These are phyloP conservation scores for Sphaceloma murrayae DNA, from an alignment of 2,329 filamentous ascomycete species.

Conservation along the genomic window DNA sequence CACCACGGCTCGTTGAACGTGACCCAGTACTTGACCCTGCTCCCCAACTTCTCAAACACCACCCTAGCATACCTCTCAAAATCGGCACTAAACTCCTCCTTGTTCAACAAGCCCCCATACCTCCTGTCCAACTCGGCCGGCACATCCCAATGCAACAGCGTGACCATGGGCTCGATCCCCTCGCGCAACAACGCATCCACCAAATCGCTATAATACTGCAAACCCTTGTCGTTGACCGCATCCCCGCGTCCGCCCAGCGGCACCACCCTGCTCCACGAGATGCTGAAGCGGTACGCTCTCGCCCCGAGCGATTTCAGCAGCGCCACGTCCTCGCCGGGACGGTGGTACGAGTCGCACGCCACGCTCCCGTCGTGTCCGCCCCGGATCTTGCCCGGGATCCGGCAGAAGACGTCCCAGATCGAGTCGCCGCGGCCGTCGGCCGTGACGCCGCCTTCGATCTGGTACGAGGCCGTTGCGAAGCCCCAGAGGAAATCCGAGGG, in stretches of 20 bases:
- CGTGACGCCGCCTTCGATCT: conserved; percentile 68
- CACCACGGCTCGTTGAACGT: conserved; percentile 81
- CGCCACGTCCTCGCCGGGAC: conserved; percentile 64
- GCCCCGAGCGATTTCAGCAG: conserved; percentile 66
- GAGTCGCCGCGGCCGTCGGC: conserved; percentile 71
- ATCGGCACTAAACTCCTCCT: conserved; percentile 72
- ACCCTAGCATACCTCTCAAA: conserved; percentile 70
- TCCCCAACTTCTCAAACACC: conserved; percentile 61
- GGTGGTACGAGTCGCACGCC: conserved; percentile 81
- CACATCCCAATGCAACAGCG: conserved; percentile 49
- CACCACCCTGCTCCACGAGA: conserved; percentile 67
- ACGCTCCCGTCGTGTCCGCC: conserved; percentile 64
- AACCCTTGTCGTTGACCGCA: conserved; percentile 66
- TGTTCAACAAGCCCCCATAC: conserved; percentile 73
- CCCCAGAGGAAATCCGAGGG: conserved; percentile 35
- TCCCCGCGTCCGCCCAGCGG: conserved; percentile 68
- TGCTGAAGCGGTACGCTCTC: conserved; percentile 71
- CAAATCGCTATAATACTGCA: conserved; percentile 70
- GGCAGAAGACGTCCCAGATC: conserved; percentile 87
- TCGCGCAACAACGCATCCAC: conserved; percentile 67
- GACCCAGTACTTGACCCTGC: conserved; percentile 78
- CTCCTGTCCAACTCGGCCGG: conserved; percentile 68
- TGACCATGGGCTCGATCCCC: conserved; percentile 71
- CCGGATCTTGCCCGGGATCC: conserved; percentile 71
- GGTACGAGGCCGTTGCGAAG: conserved; percentile 49